Percentiles rank a stretch among this genome's conserved stretches.
phyloP scores from a whole-genome alignment of 768 basidiomycete genomes.

The Rhodotorula sphaerocarpa region DNA sequence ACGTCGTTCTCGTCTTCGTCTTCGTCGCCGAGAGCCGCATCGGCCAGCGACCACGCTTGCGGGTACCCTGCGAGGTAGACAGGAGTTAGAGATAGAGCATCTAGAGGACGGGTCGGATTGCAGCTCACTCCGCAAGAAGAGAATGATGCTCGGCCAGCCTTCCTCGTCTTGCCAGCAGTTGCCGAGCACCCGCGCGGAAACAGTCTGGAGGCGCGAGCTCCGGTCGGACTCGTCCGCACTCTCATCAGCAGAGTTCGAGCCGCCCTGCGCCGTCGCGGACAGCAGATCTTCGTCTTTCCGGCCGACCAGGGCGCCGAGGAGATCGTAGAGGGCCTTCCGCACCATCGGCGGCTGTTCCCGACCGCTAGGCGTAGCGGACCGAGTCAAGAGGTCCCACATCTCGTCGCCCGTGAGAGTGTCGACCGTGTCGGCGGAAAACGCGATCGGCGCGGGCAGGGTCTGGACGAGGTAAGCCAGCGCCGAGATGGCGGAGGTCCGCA shows the following conservation, averaged over 20 bases:
- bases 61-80: slow-evolving; percentile 26
- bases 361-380: background rate
- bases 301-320: slow-evolving; percentile 15
- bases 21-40: slow-evolving; percentile 41
- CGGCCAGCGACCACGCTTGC: slow-evolving; percentile 27
- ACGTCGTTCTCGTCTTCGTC: slow-evolving; percentile 44
- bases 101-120: background rate
- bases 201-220: background rate
- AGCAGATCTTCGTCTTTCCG: slow-evolving; percentile 22
- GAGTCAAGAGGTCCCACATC: slow-evolving; percentile 18
- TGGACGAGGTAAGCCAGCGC: slow-evolving; percentile 20
- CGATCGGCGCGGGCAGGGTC: slow-evolving; percentile 17
- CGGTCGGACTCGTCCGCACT: slow-evolving; percentile 3
- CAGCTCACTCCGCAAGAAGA: slow-evolving; percentile 20
- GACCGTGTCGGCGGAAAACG: slow-evolving; percentile 8
- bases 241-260: background rate
- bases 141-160: slow-evolving; percentile 29
- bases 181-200: slow-evolving; percentile 16
- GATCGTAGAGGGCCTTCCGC: slow-evolving; percentile 23
- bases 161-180: slow-evolving; percentile 34
- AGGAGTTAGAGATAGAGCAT: background rate
- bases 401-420: slow-evolving; percentile 6
- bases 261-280: background rate
- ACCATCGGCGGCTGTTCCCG: slow-evolving; percentile 23
- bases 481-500: slow-evolving; percentile 23